A percentile compares a stretch with the other conserved stretches of the same genome.
Conservation (phyloP, 306 rosid genomes). For the Gastrolobium bilobum region DNA sequence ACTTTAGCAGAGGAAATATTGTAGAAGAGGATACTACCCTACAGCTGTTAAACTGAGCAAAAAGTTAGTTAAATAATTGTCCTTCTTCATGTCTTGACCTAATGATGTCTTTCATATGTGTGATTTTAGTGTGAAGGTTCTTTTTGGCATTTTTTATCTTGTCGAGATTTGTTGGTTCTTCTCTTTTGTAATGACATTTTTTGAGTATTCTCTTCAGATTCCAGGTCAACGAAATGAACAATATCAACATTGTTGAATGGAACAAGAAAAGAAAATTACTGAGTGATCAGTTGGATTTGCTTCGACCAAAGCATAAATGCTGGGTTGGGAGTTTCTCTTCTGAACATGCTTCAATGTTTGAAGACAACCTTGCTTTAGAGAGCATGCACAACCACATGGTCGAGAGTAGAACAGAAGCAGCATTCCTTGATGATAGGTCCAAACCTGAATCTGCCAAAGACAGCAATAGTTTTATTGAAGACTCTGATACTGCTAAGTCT, state of each 20-base stretch:
- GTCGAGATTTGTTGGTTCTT: neutral
- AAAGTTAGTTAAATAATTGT: neutral
- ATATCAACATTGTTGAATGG: slow-evolving; percentile 43
- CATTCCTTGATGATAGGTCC: slow-evolving; percentile 39
- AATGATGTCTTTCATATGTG: neutral
- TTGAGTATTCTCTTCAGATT: slow-evolving; percentile 49
- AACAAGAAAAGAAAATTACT: slow-evolving; percentile 79
- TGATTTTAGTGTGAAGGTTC: slow-evolving; percentile 1
- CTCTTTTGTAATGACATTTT: slow-evolving; percentile 19
- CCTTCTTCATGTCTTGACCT: neutral
- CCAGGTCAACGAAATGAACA: slow-evolving; percentile 41
- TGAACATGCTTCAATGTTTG: slow-evolving; percentile 46
- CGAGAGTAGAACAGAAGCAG: slow-evolving; percentile 29
- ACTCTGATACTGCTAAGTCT: slow-evolving; percentile 62
- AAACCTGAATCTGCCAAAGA: slow-evolving; percentile 63
- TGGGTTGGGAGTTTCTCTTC: slow-evolving; percentile 52
- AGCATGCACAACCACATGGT: slow-evolving; percentile 15
- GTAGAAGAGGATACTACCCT: neutral
- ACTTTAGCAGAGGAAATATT: slow-evolving; percentile 2
- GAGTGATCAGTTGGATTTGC: slow-evolving; percentile 65
- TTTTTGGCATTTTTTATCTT: neutral
- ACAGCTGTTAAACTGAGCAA: neutral
- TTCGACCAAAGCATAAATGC: slow-evolving; percentile 69
- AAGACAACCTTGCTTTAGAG: slow-evolving; percentile 50
- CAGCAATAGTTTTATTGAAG: slow-evolving; percentile 65